A percentile compares a stretch with the other conserved stretches of the same genome.
Evolutionary conservation across 139 green algal genomes (phyloP).

Genomic region (Coelastrella sp.): DNA sequence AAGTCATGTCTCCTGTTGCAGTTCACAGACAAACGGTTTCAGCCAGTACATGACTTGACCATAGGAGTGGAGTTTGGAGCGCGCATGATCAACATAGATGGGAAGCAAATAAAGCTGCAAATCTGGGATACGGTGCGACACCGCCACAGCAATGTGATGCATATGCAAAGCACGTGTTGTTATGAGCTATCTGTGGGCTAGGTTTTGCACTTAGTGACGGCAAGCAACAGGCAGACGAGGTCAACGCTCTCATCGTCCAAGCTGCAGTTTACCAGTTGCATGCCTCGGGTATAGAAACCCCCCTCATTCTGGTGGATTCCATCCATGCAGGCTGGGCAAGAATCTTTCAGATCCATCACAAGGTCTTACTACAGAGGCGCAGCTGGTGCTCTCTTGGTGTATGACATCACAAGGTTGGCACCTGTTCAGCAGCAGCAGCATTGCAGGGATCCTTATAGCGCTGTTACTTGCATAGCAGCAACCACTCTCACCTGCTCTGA

Average conservation of each 20-base stretch:
- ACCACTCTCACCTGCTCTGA: not conserved
- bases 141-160: too few relatives aligned
- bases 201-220: too few relatives aligned
- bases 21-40: conserved; percentile 99
- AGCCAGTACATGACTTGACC: conserved; percentile 93
- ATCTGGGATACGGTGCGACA: conserved; percentile 95
- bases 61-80: conserved; percentile 97
- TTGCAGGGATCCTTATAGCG: too few relatives aligned
- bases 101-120: conserved; percentile 99
- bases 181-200: too few relatives aligned
- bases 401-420: conserved; percentile 95
- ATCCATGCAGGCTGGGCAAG: conserved; percentile 89
- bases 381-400: conserved; percentile 98
- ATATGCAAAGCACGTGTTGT: too few relatives aligned
- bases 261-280: too few relatives aligned
- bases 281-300: too few relatives aligned
- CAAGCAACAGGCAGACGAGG: too few relatives aligned
- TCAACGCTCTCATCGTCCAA: too few relatives aligned
- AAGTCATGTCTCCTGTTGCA: conserved; percentile 99
- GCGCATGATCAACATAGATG: conserved; percentile 98
- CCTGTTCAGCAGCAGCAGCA: too few relatives aligned
- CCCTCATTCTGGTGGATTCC: too few relatives aligned
- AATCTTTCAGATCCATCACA: conserved; percentile 99
- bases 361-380: conserved; percentile 98
- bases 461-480: too few relatives aligned